phyloP scores from a whole-genome alignment of 352 stramenopile genomes.

The Pythium monospermum region DNA sequence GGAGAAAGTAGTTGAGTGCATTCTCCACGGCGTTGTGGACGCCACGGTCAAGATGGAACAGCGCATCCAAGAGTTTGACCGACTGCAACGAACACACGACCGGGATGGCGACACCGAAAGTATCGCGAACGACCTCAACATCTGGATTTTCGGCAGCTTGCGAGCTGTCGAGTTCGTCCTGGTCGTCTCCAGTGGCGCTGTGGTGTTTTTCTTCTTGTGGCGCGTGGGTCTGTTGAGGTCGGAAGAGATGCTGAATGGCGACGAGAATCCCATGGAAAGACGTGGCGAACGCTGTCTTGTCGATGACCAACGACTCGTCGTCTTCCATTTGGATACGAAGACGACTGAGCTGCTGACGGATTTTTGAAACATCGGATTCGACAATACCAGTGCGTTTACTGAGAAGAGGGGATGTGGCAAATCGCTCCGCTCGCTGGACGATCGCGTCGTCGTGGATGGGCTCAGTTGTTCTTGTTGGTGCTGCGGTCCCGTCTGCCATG shows the following conservation, averaged over 20 bases:
- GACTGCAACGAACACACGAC: constrained; percentile 41
- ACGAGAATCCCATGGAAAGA: constrained; percentile 26
- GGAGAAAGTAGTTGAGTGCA: constrained; percentile 65
- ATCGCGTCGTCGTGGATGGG: constrained; percentile 15
- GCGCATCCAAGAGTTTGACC: constrained; percentile 38
- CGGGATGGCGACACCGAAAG: constrained; percentile 42
- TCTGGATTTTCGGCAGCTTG: not conserved
- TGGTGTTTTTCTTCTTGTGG: not conserved
- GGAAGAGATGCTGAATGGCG: constrained; percentile 40
- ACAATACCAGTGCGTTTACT: constrained; percentile 39
- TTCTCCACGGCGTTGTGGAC: constrained; percentile 37
- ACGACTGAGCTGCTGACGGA: constrained; percentile 33
- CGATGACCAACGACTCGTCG: constrained; percentile 47
- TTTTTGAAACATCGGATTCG: constrained; percentile 20
- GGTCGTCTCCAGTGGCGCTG: not conserved
- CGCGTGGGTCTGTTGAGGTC: not conserved
- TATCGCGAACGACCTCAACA: constrained; percentile 20
- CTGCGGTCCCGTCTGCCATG: not conserved
- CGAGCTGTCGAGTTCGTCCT: not conserved
- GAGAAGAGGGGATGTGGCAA: constrained; percentile 42
- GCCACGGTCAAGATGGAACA: constrained; percentile 45
- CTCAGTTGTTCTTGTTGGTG: no score
- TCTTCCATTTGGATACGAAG: constrained; percentile 64
- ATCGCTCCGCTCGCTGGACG: constrained; percentile 38
- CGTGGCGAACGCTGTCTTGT: constrained; percentile 28